Evolutionary conservation across 805 yeast species (phyloP), one percentile per base, ranked within the genome.

Genomic region (Saturnispora saitoi): DNA sequence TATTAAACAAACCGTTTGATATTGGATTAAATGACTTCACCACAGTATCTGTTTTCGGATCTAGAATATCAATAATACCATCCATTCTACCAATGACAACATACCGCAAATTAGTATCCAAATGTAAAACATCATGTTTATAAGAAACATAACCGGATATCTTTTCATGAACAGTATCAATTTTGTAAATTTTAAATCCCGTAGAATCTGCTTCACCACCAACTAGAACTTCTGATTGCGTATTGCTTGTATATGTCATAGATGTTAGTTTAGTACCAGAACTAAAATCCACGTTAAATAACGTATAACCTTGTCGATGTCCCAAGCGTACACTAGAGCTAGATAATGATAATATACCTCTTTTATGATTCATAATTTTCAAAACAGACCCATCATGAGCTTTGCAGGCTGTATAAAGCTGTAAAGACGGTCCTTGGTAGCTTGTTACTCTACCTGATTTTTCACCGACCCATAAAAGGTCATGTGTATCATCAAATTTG

Each of bases 381-480:
- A 66, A 60, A 1, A 83, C 76, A 0, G 80, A 69, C 0, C 69
- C 58, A 3, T 64, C 58, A 46, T 80, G 84, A 0, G 79, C 83
- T 19, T 67, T 63, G 49, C 77, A 78, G 30, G 84, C 67, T 4
- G 83, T 74, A 58, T 84, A 86, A 3, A 81, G 73, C 4, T 69
- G 66, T 43, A 81, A 64, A 10, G 70, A 67, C 10, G 73, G 70
- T 11, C 77, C 81, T 28, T 66, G 68, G 48, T 56, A 71, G 2
- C 75, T 68, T 4, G 70, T 64, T 0, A 73, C 58, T 40, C 71
- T 64, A 4, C 90, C 86, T 34, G 69, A 72, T 1, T 77, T 63
- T 60, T 86, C 93, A 15, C 95, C 95, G 1, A 82, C 72, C 98
- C 98, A 91, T 2, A 90, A 61, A 41, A 93, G 68, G 56, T 90